A percentile compares a stretch with the other conserved stretches of the same genome.
Evolutionary conservation across 306 rosid genomes (phyloP).

Genomic region (Castanea mollissima): DNA sequence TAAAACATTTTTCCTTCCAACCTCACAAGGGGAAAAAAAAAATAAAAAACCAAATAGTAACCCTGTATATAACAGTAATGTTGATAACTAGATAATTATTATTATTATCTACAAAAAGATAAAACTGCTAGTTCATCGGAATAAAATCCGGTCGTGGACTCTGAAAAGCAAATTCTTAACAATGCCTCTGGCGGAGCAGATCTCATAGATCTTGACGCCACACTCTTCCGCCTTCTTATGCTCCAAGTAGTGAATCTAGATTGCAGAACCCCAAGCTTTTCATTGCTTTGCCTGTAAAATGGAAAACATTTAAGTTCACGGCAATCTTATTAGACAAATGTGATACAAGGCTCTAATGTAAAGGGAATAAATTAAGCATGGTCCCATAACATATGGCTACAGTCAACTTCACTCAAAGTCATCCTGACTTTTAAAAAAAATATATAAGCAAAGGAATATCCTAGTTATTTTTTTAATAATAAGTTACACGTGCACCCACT

Average conservation of each 20-base stretch:
- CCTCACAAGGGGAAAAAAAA: constrained; percentile 1
- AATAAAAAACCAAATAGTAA: not conserved
- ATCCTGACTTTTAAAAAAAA: not conserved
- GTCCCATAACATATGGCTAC: constrained; percentile 16
- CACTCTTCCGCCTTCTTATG: not conserved
- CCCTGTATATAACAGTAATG: constrained; percentile 22
- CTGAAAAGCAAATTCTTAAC: constrained; percentile 23
- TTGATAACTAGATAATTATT: constrained; percentile 25
- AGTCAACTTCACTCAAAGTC: constrained; percentile 23
- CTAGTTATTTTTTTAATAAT: not conserved
- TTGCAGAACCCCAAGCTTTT: not conserved
- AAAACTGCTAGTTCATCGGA: constrained; percentile 30
- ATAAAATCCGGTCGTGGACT: constrained; percentile 32
- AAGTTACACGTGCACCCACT: no score
- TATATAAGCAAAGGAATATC: not conserved
- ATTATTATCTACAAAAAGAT: constrained; percentile 46
- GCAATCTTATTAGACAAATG: not conserved
- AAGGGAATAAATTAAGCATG: constrained; percentile 34
- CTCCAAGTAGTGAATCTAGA: not conserved
- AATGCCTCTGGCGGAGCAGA: constrained; percentile 22
- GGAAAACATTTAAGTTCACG: not conserved
- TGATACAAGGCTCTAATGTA: not conserved
- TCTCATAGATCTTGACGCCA: not conserved
- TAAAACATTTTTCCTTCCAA: constrained; percentile 25
- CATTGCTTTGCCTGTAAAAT: constrained; percentile 77